Percentiles rank a stretch among this genome's conserved stretches.
phyloP scores from a whole-genome alignment of 2,329 filamentous ascomycete species.

The Beauveria caledonica region DNA sequence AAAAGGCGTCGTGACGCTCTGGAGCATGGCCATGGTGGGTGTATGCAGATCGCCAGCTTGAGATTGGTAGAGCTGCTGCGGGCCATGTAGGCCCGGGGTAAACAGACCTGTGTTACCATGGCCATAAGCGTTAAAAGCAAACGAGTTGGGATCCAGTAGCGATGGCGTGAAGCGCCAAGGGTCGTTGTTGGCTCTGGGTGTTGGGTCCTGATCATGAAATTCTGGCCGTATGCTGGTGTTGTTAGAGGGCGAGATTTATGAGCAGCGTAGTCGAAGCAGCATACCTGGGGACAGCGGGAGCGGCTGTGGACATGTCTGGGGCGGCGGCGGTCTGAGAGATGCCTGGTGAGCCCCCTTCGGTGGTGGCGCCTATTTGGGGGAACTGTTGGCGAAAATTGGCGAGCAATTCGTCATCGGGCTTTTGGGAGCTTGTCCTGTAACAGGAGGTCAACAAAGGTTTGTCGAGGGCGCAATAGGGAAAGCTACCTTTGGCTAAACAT shows the following conservation, averaged over 20 bases:
- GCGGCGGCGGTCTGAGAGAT: constrained; percentile 26
- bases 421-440: constrained; percentile 66
- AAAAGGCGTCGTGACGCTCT: constrained; percentile 73
- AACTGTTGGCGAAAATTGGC: constrained; percentile 78
- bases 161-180: constrained; percentile 85
- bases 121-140: constrained; percentile 69
- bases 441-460: neutral
- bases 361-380: constrained; percentile 56
- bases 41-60: constrained; percentile 85
- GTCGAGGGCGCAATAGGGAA: neutral
- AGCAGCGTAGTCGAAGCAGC: neutral
- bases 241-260: neutral
- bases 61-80: constrained; percentile 70
- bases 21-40: constrained; percentile 62
- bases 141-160: constrained; percentile 76
- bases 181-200: constrained; percentile 70
- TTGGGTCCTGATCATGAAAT: constrained; percentile 68
- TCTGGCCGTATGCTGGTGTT: neutral
- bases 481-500: constrained; percentile 14
- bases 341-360: constrained; percentile 34
- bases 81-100: constrained; percentile 72
- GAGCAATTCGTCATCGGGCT: constrained; percentile 78
- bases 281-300: neutral
- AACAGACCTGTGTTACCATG: constrained; percentile 79
- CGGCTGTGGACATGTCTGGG: neutral